Evolutionary conservation across 306 rosid species (phyloP), one percentile per base, ranked within the genome.

Genomic region (Ormosia emarginata): DNA sequence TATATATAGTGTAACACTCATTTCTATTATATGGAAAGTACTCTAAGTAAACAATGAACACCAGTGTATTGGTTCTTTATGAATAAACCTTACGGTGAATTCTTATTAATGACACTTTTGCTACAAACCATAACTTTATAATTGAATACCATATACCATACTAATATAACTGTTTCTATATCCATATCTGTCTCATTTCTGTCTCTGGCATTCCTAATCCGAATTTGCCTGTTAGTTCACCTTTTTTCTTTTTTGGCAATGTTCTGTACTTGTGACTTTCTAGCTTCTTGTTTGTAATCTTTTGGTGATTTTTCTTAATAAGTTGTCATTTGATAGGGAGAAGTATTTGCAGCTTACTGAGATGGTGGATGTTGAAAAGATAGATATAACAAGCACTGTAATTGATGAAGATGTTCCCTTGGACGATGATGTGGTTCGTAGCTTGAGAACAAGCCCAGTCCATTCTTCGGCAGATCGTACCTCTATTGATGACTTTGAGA

Each of bases 341-440:
- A 95, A 95, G 88, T 95, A 93, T 90, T 85, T 95, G 92, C 98
- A 88, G 87, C 97, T 95, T 64, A 92, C 97, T 79, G 99, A 95
- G 88, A 84, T 93, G 92, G 97, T 95, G 82, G 99, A 90, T 56
- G 97, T 92, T 58, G 98, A 95, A 74, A 95, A 92, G 90, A 82
- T 93, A 86, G 99, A 95, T 84, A 80, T 92, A 57, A 37, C 88
- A 36, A 90, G 87, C 78, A 88, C 98, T 14, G 69, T 92, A 53
- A 91, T 95, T 84, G 97, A 95, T 83, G 99, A 95, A 82, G 99
- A 95, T 33, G 82, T 89, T 79, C 91, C 94, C 77, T 73, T 95
- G 85, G 99, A 95, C 58, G 99, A 95, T 84, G 99, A 95, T 11
- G 90, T 90, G 74, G 90, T 95, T 79, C 96, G 94, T 63, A 94